These are phyloP conservation scores for Daldinia sp. DNA, from an alignment of 2,329 filamentous ascomycete species.

Conservation along the genomic window DNA sequence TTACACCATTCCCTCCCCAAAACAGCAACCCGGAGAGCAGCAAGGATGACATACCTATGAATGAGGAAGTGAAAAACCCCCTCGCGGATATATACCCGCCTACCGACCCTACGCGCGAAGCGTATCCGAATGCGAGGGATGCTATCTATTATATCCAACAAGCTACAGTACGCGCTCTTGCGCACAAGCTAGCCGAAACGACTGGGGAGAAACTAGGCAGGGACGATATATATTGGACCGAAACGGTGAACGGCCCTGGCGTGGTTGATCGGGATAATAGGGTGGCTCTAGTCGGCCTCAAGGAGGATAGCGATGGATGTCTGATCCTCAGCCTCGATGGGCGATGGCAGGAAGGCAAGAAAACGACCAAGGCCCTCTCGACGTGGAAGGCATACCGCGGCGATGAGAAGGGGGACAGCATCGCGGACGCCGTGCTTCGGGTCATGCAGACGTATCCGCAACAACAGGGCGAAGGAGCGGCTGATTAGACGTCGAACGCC, in stretches of 20 bases:
- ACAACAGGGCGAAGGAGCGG: background rate
- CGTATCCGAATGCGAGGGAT: conserved; percentile 60
- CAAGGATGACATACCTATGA: conserved; percentile 7
- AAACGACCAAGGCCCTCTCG: conserved; percentile 26
- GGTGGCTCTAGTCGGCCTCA: conserved; percentile 40
- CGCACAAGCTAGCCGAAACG: conserved; percentile 37
- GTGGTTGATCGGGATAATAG: conserved; percentile 40
- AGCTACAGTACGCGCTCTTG: conserved; percentile 54
- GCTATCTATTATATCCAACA: conserved; percentile 61
- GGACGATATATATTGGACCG: conserved; percentile 44
- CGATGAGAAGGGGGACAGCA: conserved; percentile 21
- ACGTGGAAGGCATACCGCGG: conserved; percentile 40
- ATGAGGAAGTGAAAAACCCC: conserved; percentile 45
- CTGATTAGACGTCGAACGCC: background rate
- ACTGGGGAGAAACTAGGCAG: conserved; percentile 35
- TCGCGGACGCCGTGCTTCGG: conserved; percentile 13
- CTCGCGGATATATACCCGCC: conserved; percentile 59
- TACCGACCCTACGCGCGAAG: conserved; percentile 57
- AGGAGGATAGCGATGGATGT: conserved; percentile 65
- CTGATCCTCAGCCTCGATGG: conserved; percentile 54
- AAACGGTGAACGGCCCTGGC: conserved; percentile 43
- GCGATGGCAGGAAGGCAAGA: conserved; percentile 29
- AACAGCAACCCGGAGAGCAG: conserved; percentile 12
- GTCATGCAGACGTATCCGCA: conserved; percentile 12
- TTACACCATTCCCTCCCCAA: conserved; percentile 49